Evolutionary conservation across 176 grass and related monocot genomes (phyloP).

Genomic region (Stipa capillata): DNA sequence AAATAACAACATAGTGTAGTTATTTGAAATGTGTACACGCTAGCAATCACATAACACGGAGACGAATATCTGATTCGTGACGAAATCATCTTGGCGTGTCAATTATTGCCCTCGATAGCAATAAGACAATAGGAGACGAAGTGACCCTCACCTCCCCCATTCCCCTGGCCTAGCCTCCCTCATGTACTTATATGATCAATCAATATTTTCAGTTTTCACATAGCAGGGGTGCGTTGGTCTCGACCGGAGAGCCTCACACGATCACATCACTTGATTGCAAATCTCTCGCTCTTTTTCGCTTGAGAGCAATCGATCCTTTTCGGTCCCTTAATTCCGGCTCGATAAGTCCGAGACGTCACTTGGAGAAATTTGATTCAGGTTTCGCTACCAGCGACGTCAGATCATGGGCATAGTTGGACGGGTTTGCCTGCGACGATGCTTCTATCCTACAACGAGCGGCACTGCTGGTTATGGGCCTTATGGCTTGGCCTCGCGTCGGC

Average conservation of each 20-base stretch:
- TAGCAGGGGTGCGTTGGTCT: neutral
- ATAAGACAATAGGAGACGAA: neutral
- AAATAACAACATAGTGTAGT: neutral
- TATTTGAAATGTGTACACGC: neutral
- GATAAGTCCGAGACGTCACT: constrained; percentile 14
- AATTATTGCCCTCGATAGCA: neutral
- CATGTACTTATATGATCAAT: neutral
- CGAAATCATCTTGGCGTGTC: neutral
- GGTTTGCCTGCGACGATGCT: neutral
- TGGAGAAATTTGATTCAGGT: neutral
- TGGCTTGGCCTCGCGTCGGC: neutral
- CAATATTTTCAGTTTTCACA: neutral
- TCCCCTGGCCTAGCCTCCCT: neutral
- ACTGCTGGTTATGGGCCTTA: neutral
- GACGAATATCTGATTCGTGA: neutral
- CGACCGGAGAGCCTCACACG: neutral
- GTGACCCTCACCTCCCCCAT: neutral
- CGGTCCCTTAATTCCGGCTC: neutral
- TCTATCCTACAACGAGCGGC: neutral
- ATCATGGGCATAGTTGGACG: neutral
- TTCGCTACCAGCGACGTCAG: constrained; percentile 1
- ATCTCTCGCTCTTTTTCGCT: neutral
- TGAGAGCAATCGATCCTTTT: constrained; percentile 1
- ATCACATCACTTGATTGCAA: constrained; percentile 24
- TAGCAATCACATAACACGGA: neutral